Evolutionary conservation across 164 flowering plant species (phyloP), one percentile per base, ranked within the genome.

Genomic region (Nymphaea thermarum): DNA sequence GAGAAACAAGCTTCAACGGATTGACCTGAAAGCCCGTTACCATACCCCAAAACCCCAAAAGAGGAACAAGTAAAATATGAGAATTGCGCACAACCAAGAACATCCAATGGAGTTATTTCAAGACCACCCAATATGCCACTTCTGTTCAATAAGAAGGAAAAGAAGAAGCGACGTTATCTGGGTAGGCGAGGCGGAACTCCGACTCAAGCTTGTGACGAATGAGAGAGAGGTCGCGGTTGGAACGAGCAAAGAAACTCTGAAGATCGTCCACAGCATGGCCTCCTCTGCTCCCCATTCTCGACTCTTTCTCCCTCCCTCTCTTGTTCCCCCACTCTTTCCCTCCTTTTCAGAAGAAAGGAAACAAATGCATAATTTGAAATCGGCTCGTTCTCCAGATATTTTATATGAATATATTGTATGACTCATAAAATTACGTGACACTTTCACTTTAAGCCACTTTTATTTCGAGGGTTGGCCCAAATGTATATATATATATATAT

Each of bases 1-100:
- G 76, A 12, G 84, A 74, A 25, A 86, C 85, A 60, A 93, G 81
- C 80, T 82, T 85, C 88, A 87, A 76, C 2, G 98, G 96, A 79
- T 90, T 93, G 8, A 81, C 96, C 98, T 89, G 75, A 67, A 68
- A 51, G 8, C 8, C 57, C 57, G 14, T 47, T 14, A 47, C 12
- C 55, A 6, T 47, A 47, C 7, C 11, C 7, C 11, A 47, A 47
- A 47, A 47, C 12, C 55, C 53, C 55, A 47, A 7, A 47, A 47
- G 8, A 51, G 12, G 57, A 8, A 51, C 57, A 51, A 10, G 4
- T 3, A 51, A 8, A 51, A 51, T 10, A 10, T 2, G 4, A 47
- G 11, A 12, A 7, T 5, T 45, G 5, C 53, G 55, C 55, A 12
- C 55, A 45, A 5, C 11, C 55, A 47, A 0, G 12, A 10, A 51